These are phyloP conservation scores for Starmerella vaccinii DNA, from an alignment of 805 yeast species.

Conservation along the genomic window DNA sequence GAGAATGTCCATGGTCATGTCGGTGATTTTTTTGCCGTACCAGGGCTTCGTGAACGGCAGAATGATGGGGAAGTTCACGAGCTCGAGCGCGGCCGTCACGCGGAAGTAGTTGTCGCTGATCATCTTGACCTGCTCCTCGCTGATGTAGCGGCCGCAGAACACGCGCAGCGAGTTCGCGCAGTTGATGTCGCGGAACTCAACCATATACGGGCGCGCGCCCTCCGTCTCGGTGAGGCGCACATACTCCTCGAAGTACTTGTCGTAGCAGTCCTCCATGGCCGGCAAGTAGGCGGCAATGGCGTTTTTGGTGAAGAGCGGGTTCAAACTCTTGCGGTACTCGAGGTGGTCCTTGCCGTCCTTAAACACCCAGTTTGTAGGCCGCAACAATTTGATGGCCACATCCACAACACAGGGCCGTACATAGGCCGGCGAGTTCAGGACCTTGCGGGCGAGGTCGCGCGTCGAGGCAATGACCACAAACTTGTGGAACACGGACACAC, in stretches of 20 bases:
- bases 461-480: conserved; percentile 89
- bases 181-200: conserved; percentile 87
- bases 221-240: conserved; percentile 42
- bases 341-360: conserved; percentile 91
- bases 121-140: conserved; percentile 76
- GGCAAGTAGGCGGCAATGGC: conserved; percentile 83
- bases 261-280: conserved; percentile 73
- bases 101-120: conserved; percentile 87
- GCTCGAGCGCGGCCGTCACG: conserved; percentile 91
- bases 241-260: conserved; percentile 63
- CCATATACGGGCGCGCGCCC: conserved; percentile 65
- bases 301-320: conserved; percentile 74
- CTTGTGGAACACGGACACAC: conserved; percentile 96
- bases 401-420: conserved; percentile 98
- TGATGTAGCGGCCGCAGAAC: conserved; percentile 90
- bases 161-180: conserved; percentile 89
- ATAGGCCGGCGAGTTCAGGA: conserved; percentile 70
- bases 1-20: conserved; percentile 85
- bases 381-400: conserved; percentile 83
- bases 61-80: conserved; percentile 95
- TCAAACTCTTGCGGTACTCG: conserved; percentile 83
- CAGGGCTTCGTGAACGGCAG: conserved; percentile 94
- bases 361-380: conserved; percentile 97
- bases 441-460: conserved; percentile 79
- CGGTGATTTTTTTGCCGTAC: conserved; percentile 92